Conservation (phyloP, 352 stramenopile species). For the Globisporangium viniferum region DNA sequence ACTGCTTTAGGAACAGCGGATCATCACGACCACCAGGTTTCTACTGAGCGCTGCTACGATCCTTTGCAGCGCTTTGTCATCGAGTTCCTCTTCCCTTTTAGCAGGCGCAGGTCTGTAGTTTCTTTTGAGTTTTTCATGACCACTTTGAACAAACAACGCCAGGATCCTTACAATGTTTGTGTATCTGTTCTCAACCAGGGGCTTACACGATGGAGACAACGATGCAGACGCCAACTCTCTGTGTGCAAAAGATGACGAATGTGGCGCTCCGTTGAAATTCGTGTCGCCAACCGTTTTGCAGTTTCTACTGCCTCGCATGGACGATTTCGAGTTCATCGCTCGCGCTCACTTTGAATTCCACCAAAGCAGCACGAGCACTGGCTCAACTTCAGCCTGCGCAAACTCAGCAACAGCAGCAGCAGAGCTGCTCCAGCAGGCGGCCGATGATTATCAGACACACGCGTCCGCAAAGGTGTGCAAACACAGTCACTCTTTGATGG, state of each 20-base stretch:
- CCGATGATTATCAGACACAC: background rate
- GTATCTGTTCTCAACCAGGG: background rate
- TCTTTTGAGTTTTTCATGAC: background rate
- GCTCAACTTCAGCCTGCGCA: background rate
- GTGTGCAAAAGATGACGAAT: background rate
- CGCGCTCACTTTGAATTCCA: background rate
- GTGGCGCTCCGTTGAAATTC: background rate
- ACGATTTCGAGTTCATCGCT: slow-evolving; percentile 6
- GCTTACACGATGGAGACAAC: background rate
- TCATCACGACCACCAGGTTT: background rate
- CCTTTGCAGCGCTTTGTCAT: slow-evolving; percentile 1
- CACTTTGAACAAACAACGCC: background rate
- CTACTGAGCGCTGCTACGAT: background rate
- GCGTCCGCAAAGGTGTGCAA: background rate
- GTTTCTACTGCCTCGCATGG: slow-evolving; percentile 5
- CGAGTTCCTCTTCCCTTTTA: slow-evolving; percentile 12
- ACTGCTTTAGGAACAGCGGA: background rate
- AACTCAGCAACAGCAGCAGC: background rate
- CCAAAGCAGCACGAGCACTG: background rate
- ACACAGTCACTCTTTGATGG: background rate
- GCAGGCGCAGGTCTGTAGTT: slow-evolving; percentile 2
- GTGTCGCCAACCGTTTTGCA: background rate
- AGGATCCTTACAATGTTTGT: background rate
- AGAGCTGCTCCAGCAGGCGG: background rate
- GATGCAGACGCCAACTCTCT: background rate